Evolutionary conservation across 1,139 yeast genomes (phyloP), one percentile per base, ranked within the genome.

Genomic region (Suhomyces bribrorum): DNA sequence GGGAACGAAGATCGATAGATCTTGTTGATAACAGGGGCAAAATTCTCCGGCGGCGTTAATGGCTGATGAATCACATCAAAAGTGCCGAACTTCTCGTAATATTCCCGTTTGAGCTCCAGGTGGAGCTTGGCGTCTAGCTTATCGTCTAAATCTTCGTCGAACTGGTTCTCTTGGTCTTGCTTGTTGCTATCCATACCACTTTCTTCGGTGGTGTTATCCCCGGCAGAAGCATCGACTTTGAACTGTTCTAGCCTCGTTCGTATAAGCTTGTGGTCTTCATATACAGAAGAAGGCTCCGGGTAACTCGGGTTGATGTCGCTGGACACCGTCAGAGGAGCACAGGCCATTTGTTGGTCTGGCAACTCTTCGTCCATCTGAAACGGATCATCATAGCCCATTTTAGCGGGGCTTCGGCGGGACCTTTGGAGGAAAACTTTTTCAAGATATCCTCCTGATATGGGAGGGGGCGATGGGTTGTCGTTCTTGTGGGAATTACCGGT

Each of bases 1-100:
- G 98, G 98, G 57, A 90, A 92, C 32, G 96, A 86, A 31, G 94
- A 82, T 37, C 98, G 71, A 61, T 88, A 92, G 9, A 92, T 85
- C 36, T 77, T 71, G 31, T 86, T 83, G 34, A 85, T 79, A 2
- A 92, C 96, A 39, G 86, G 82, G 11, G 95, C 79, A 62, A 92
- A 92, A 64, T 92, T 92, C 57, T 90, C 96, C 1, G 98, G 98
- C n/a, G 94, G 94, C 1, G 71, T 61, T 22, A 71, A 43, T 3
- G 66, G 64, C n/a, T 33, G 32, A 16, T 28, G 26, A 7, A 26
- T 26, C 11, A 43, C 38, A 8, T 32, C 43, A 14, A 32, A 23
- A 4, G 32, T 31, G 45, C 35, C 45, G 14, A 32, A 40, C 29
- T 38, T 38, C 23, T 35, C 40, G 28, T 50, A 44, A 41, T 54